Evolutionary conservation across 768 basidiomycete species (phyloP), one percentile per base, ranked within the genome.

Genomic region (Rhizopogon vinicolor): DNA sequence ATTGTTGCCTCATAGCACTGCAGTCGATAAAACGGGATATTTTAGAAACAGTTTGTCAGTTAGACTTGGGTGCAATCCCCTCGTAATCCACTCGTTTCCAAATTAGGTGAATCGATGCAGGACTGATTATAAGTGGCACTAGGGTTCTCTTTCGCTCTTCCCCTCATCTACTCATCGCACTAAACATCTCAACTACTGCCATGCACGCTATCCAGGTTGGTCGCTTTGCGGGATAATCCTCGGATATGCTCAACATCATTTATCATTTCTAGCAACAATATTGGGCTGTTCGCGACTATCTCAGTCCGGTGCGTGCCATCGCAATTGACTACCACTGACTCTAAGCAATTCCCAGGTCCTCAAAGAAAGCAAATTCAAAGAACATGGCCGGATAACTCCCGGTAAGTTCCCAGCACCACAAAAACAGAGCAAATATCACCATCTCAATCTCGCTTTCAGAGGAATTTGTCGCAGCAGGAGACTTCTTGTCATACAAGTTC

Each of bases 331-430:
- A 51, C 41, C 55, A 62, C 58, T 58, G 14, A 54, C 12, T 41
- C 39, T 68, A 64, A 65, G 58, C 66, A 63, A 59, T 61, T 42
- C 59, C 3, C 70, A 97, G 93, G 94, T 99, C 22, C 83, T 98
- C 61, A 92, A 87, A 67, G 95, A 98, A 75, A 93, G 91, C 76
- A 98, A 98, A 71, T 99, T 99, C 80, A 98, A 96, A 71, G 97
- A 99, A 72, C 92, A 96, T 65, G 97, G 97, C 7, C 82, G 95
- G 52, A 95, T 98, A 62, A 97, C 91, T 16, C 94, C 93, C 58
- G 93, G 92, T 93, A 54, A 58, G 82, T 71, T 40, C 29, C 28
- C 28, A 52, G 33, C 25, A 13, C 43, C 37, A 16, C 54, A 51
- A 55, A 3, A 41, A 19, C n/a, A 3, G 25, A 39, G 3, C n/a